These are phyloP conservation scores for Rhynchospora tenuis DNA, from an alignment of 176 grass and related monocot genomes.

Conservation along the genomic window DNA sequence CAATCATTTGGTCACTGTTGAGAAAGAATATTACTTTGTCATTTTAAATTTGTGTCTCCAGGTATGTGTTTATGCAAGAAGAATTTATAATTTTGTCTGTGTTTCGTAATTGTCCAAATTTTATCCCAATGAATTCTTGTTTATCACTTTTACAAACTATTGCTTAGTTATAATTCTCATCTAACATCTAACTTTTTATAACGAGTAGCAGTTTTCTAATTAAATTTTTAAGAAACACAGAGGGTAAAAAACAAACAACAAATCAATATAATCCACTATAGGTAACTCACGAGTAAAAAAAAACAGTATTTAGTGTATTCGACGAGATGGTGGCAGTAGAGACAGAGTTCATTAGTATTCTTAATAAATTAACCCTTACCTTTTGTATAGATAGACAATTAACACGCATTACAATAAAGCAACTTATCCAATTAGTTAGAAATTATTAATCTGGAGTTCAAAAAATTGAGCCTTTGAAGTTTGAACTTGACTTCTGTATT, in stretches of 20 bases:
- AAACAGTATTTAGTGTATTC: background rate
- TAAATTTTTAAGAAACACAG: background rate
- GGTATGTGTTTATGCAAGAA: background rate
- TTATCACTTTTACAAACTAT: background rate
- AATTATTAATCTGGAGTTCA: background rate
- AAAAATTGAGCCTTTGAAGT: background rate
- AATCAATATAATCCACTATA: background rate
- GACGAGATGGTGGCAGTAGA: background rate
- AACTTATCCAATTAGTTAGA: constrained; percentile 21
- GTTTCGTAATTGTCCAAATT: background rate
- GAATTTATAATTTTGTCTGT: background rate
- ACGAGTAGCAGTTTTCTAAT: background rate
- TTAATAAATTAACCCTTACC: background rate
- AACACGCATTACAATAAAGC: constrained; percentile 12
- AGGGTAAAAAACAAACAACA: background rate
- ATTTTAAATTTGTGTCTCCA: background rate
- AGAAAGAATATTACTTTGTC: background rate
- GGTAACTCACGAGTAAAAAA: background rate
- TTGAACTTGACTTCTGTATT: background rate
- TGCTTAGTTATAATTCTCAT: background rate
- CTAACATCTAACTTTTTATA: background rate
- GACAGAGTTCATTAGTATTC: background rate
- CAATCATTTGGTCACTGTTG: background rate
- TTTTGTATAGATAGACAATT: background rate
- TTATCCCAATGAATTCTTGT: background rate